Percentiles rank a stretch among this genome's conserved stretches.
These are phyloP conservation scores for Saturnispora mendoncae DNA, from an alignment of 805 yeast genomes.

Conservation along the genomic window DNA sequence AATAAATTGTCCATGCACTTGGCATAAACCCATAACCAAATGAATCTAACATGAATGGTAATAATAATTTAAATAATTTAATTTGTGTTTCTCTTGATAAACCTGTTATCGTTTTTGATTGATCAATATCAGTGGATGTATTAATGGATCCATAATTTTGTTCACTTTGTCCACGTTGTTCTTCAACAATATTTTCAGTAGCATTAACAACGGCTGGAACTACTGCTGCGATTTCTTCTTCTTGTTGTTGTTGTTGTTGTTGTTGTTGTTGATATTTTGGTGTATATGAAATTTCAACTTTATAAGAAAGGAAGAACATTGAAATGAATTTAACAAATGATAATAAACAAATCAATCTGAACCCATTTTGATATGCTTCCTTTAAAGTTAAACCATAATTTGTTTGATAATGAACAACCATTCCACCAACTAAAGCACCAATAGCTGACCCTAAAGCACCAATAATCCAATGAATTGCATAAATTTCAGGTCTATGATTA, in stretches of 20 bases:
- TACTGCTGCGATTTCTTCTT: background rate
- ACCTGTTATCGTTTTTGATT: constrained; percentile 25
- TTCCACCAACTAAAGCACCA: constrained; percentile 62
- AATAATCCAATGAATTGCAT: constrained; percentile 63
- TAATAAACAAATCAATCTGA: constrained; percentile 44
- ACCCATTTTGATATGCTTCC: constrained; percentile 48
- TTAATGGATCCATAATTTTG: background rate
- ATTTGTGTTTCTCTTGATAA: constrained; percentile 36
- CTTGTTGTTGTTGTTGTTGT: background rate
- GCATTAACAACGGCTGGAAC: too few relatives aligned
- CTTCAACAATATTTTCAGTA: too few relatives aligned
- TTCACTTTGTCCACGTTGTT: background rate
- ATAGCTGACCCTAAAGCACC: constrained; percentile 66
- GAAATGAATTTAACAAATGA: constrained; percentile 45
- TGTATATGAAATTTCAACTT: constrained; percentile 38
- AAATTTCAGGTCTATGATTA: constrained; percentile 57
- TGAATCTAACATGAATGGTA: constrained; percentile 75
- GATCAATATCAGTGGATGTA: constrained; percentile 7
- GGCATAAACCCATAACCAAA: constrained; percentile 87
- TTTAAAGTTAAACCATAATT: constrained; percentile 26
- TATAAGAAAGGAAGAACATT: constrained; percentile 41
- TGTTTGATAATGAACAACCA: constrained; percentile 40
- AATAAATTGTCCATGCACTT: constrained; percentile 79
- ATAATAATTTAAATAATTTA: constrained; percentile 39
- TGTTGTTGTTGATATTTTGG: constrained; percentile 17